Percentiles rank a stretch among this genome's conserved stretches.
Conservation (phyloP, 2,329 filamentous ascomycete species). For the Paecilomyces niveus region DNA sequence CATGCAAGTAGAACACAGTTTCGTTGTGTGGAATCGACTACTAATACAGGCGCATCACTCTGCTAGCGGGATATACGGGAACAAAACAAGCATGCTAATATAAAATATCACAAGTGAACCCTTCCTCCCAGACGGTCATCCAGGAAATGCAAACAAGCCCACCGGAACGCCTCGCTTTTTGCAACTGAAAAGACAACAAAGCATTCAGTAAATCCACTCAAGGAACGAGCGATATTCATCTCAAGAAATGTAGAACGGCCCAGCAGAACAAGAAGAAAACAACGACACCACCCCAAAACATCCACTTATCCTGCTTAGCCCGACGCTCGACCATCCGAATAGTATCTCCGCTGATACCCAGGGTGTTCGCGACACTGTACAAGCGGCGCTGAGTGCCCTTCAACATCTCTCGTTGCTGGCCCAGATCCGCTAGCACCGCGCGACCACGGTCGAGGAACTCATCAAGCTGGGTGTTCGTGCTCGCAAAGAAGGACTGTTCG, state of each 20-base stretch:
- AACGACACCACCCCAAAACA: conserved; percentile 81
- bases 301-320: conserved; percentile 95
- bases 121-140: background rate
- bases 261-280: conserved; percentile 90
- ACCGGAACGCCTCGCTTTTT: background rate
- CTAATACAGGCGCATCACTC: background rate
- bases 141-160: background rate
- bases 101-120: background rate
- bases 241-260: conserved; percentile 76
- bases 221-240: conserved; percentile 39
- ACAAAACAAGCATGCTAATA: background rate
- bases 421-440: conserved; percentile 80
- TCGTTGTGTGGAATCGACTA: background rate
- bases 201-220: too few species aligned
- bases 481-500: conserved; percentile 80
- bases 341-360: conserved; percentile 90
- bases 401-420: conserved; percentile 85
- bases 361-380: conserved; percentile 87
- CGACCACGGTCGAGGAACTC: conserved; percentile 90
- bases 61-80: background rate
- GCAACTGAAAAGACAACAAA: background rate
- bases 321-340: conserved; percentile 93
- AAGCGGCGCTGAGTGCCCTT: conserved; percentile 88
- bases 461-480: conserved; percentile 77
- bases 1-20: background rate